A percentile compares a stretch with the other conserved stretches of the same genome.
phyloP scores from a whole-genome alignment of 1,284 basidiomycete species.

The Cutaneotrichosporon cavernicola region DNA sequence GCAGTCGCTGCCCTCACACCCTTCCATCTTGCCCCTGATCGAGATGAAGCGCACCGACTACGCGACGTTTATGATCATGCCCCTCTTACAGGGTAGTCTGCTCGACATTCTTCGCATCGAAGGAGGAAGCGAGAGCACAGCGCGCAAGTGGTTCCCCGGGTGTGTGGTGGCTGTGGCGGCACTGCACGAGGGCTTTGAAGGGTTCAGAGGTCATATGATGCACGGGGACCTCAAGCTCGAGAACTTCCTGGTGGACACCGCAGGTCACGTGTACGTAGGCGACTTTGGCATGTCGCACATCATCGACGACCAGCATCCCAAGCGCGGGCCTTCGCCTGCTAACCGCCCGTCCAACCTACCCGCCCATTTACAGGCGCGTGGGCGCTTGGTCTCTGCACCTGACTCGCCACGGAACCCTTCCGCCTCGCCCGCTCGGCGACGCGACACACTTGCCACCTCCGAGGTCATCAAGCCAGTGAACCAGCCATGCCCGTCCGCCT shows the following conservation, averaged over 20 bases:
- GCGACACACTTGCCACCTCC: conserved; percentile 14
- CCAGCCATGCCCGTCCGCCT: conserved; percentile 68
- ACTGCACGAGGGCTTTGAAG: conserved; percentile 64
- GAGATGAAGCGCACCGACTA: conserved; percentile 61
- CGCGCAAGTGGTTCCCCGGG: conserved; percentile 84
- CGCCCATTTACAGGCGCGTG: conserved; percentile 2
- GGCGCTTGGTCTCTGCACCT: conserved; percentile 8
- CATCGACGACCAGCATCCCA: background rate
- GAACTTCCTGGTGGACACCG: conserved; percentile 87
- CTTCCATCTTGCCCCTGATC: conserved; percentile 75
- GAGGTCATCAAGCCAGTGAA: conserved; percentile 1
- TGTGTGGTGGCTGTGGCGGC: conserved; percentile 82
- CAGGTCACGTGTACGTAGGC: conserved; percentile 58
- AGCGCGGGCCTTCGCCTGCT: conserved; percentile 21
- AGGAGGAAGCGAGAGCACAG: conserved; percentile 62
- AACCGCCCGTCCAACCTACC: conserved; percentile 12
- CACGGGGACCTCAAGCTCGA: conserved; percentile 96
- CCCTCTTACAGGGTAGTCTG: conserved; percentile 76
- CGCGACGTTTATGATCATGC: conserved; percentile 79
- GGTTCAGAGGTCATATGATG: conserved; percentile 64
- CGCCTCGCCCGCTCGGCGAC: conserved; percentile 17
- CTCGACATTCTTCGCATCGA: conserved; percentile 74
- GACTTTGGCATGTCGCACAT: conserved; percentile 52
- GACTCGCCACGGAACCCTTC: background rate
- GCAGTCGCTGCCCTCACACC: conserved; percentile 66